Conservation (phyloP, 768 basidiomycete genomes). For the Rhodotorula taiwanensis region DNA sequence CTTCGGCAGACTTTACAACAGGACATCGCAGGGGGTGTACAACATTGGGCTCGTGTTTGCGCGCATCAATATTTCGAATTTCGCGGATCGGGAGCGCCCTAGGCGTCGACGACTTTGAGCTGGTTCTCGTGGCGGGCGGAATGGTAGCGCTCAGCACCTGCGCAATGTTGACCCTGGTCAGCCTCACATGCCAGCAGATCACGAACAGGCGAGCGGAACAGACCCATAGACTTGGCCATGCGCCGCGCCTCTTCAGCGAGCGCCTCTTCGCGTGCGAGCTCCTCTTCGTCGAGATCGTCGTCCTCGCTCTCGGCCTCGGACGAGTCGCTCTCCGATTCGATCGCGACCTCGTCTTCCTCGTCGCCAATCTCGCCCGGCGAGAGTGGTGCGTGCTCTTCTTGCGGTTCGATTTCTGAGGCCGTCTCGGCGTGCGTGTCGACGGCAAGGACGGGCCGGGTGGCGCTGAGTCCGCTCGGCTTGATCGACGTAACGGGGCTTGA, state of each 20-base stretch:
- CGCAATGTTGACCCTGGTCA: background rate
- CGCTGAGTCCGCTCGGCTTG: background rate
- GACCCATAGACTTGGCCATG: slow-evolving; percentile 20
- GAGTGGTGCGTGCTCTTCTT: too few species aligned
- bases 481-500: background rate
- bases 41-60: too few species aligned
- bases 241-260: slow-evolving; percentile 23
- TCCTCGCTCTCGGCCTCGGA: background rate
- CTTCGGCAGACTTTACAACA: too few species aligned
- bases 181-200: background rate
- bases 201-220: background rate
- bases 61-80: too few species aligned
- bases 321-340: slow-evolving; percentile 8
- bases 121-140: slow-evolving; percentile 10
- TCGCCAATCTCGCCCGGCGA: background rate
- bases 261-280: slow-evolving; percentile 27
- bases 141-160: slow-evolving; percentile 28
- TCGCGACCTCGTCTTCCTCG: slow-evolving; percentile 1
- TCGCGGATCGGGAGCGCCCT: too few species aligned
- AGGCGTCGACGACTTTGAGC: slow-evolving; percentile 1
- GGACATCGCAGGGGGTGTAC: too few species aligned
- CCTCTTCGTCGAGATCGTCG: slow-evolving; percentile 27
- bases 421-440: background rate
- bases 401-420: background rate
- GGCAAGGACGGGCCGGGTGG: background rate